Evolutionary conservation across 768 basidiomycete species (phyloP), one percentile per base, ranked within the genome.

Genomic region (Mycena capillaripes): DNA sequence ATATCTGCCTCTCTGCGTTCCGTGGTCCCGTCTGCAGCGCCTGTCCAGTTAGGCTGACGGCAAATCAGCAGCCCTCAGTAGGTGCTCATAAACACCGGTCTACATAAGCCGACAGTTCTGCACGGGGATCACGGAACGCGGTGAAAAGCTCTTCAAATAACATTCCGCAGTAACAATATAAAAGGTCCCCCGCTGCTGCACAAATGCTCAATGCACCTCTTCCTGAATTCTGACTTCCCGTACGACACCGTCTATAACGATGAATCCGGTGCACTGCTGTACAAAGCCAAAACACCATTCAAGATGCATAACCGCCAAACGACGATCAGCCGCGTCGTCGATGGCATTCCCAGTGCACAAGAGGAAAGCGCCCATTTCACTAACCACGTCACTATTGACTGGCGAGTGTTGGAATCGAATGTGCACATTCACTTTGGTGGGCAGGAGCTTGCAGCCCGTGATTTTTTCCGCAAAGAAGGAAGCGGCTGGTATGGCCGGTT

Each of bases 371-470:
- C 82, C 66, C 77, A 77, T 1, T 82, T 82, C 62, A 77, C 76
- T 0, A 61, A 59, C 4, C 75, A 85, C 8, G 85, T 79, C 14
- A 70, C 79, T 61, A 83, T 86, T 1, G 78, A 84, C 16, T 84
- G 83, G 80, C 78, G 74, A 25, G 1, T 75, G 0, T 34, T 82
- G 7, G 75, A 75, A 17, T 77, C 82, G 0, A 79, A 81, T 4
- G 78, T 70, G 32, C n/a, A n/a, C n/a, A 73, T 86, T 34, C 77
- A 76, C 2, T 79, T 82, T 36, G 69, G 78, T 10, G 82, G 77
- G 4, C 50, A 69, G 17, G 78, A 78, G 21, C 69, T 81, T 55
- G 60, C 74, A 21, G 77, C 81, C 3, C 69, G 72, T 25, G 66
- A 74, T n/a, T 0, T 83, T 80, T 78, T 81, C 59, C 67, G 73